phyloP scores from a whole-genome alignment of 148 eudicot species.

The Chenopodium berlandieri region DNA sequence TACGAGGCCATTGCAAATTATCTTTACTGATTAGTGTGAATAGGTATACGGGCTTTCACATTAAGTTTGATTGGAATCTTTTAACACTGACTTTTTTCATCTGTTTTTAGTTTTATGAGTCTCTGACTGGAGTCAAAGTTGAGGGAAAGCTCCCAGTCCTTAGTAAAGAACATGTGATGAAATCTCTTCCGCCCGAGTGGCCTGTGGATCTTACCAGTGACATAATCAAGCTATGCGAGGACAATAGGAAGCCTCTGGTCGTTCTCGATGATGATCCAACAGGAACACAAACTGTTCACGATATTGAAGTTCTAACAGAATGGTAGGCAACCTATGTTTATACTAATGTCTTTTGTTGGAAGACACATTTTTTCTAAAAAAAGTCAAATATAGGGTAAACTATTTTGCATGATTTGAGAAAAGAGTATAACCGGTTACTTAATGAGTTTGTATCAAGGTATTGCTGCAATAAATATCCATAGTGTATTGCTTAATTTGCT shows the following conservation, averaged over 20 bases:
- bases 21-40: not conserved
- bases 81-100: not conserved
- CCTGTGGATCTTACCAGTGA: conserved; percentile 65
- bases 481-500: not conserved
- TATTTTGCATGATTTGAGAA: not conserved
- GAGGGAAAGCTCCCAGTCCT: conserved; percentile 76
- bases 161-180: conserved; percentile 56
- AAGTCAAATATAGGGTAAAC: not conserved
- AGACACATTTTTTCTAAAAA: not conserved
- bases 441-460: not conserved
- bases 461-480: not conserved
- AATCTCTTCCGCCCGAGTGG: conserved; percentile 88
- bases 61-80: not conserved
- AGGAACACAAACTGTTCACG: conserved; percentile 99
- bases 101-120: conserved; percentile 72
- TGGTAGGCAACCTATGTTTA: conserved; percentile 47
- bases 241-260: conserved; percentile 66
- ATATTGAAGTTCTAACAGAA: conserved; percentile 90
- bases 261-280: conserved; percentile 99
- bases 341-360: not conserved
- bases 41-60: not conserved
- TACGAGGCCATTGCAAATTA: not conserved
- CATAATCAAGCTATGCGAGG: conserved; percentile 51
- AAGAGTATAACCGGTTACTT: conserved; percentile 5
- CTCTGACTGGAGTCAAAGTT: conserved; percentile 86